phyloP scores from a whole-genome alignment of 352 stramenopile species.

The Globisporangium barbulae region DNA sequence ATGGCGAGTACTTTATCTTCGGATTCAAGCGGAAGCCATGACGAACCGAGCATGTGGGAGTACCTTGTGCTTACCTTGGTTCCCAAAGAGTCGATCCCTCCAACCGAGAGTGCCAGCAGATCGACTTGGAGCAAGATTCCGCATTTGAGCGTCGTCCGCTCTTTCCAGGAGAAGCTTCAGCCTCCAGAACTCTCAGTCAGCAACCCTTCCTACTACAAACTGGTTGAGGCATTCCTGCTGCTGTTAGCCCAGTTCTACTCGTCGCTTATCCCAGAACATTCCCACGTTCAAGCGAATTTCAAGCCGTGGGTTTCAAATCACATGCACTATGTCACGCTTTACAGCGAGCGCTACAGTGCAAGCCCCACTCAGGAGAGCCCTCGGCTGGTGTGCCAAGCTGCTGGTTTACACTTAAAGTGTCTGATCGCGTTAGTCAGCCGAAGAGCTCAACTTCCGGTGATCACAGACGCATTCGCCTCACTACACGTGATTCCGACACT shows the following conservation, averaged over 20 bases:
- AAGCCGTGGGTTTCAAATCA: constrained; percentile 28
- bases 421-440: constrained; percentile 34
- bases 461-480: constrained; percentile 29
- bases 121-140: neutral
- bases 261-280: constrained; percentile 18
- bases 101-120: neutral
- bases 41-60: constrained; percentile 37
- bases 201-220: constrained; percentile 15
- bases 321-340: constrained; percentile 26
- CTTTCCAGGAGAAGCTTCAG: constrained; percentile 2
- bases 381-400: constrained; percentile 16
- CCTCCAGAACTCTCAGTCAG: neutral
- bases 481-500: constrained; percentile 21
- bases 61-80: constrained; percentile 32
- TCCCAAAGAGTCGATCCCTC: neutral
- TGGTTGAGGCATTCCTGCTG: constrained; percentile 26
- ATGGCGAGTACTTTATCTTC: constrained; percentile 40
- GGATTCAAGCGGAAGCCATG: constrained; percentile 22
- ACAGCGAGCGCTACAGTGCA: constrained; percentile 16
- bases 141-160: neutral
- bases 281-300: constrained; percentile 20
- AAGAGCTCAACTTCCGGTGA: constrained; percentile 21
- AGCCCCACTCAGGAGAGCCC: constrained; percentile 19
- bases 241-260: constrained; percentile 31
- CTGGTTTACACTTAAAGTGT: constrained; percentile 37